A percentile compares a stretch with the other conserved stretches of the same genome.
Evolutionary conservation across 805 yeast genomes (phyloP).

Genomic region (Lachancea quebecensis): DNA sequence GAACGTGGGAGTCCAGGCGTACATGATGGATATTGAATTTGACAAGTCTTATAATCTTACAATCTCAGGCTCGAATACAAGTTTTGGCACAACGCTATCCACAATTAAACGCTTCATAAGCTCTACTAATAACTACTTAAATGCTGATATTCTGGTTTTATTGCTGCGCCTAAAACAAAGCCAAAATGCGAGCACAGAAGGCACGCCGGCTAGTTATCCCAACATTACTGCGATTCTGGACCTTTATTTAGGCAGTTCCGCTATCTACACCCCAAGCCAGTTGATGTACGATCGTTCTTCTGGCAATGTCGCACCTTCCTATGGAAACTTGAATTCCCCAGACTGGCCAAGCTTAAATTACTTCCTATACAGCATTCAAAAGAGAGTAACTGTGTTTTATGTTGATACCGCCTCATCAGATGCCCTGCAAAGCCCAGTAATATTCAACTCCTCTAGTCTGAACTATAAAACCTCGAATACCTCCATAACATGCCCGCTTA

Average conservation of each 20-base stretch:
- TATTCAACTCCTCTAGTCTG: slow-evolving; percentile 19
- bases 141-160: slow-evolving; percentile 39
- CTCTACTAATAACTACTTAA: slow-evolving; percentile 40
- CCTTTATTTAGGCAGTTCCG: slow-evolving; percentile 10
- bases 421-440: slow-evolving; percentile 28
- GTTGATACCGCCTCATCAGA: slow-evolving; percentile 14
- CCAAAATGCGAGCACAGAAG: background rate
- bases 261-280: slow-evolving; percentile 29
- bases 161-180: slow-evolving; percentile 29
- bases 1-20: slow-evolving; percentile 38
- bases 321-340: slow-evolving; percentile 6
- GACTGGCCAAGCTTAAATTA: slow-evolving; percentile 33
- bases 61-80: slow-evolving; percentile 16
- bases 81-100: slow-evolving; percentile 23
- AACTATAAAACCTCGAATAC: slow-evolving; percentile 18
- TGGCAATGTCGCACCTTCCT: slow-evolving; percentile 14
- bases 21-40: slow-evolving; percentile 52
- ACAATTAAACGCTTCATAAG: slow-evolving; percentile 32
- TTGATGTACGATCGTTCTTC: slow-evolving; percentile 17
- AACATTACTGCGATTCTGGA: slow-evolving; percentile 25
- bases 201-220: slow-evolving; percentile 1
- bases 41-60: slow-evolving; percentile 35
- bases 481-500: slow-evolving; percentile 19
- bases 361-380: slow-evolving; percentile 32
- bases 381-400: slow-evolving; percentile 33